These are phyloP conservation scores for Scopulariopsis brevicaulis DNA, from an alignment of 2,329 filamentous ascomycete species.

Conservation along the genomic window DNA sequence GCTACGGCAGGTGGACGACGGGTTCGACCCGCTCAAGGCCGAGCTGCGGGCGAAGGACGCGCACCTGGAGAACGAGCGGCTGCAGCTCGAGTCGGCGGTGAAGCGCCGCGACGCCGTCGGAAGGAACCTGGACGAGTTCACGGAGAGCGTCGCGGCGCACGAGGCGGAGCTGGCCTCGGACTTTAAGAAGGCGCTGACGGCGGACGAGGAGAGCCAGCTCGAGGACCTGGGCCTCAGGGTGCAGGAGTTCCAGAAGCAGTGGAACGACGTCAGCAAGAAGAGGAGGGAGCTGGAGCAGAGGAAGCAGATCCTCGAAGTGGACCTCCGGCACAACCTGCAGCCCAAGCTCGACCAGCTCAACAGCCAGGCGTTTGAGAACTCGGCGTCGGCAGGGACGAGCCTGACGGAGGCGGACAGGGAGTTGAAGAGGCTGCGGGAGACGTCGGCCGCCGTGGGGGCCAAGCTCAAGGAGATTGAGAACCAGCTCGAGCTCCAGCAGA, in stretches of 20 bases:
- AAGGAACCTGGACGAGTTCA: slow-evolving; percentile 62
- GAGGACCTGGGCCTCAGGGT: slow-evolving; percentile 58
- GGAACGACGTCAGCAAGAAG: slow-evolving; percentile 61
- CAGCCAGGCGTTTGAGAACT: slow-evolving; percentile 59
- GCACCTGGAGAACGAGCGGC: slow-evolving; percentile 61
- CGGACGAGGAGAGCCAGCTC: slow-evolving; percentile 72
- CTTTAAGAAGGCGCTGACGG: slow-evolving; percentile 82
- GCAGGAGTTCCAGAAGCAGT: slow-evolving; percentile 65
- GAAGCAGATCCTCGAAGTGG: slow-evolving; percentile 76
- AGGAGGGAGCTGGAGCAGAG: slow-evolving; percentile 68
- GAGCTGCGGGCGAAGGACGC: slow-evolving; percentile 67
- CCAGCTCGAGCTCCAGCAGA: slow-evolving; percentile 45
- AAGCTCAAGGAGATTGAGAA: slow-evolving; percentile 66
- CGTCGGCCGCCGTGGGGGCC: slow-evolving; percentile 52
- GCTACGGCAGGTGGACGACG: slow-evolving; percentile 65
- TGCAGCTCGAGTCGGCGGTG: slow-evolving; percentile 60
- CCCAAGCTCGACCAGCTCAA: slow-evolving; percentile 81
- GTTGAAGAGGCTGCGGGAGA: slow-evolving; percentile 64
- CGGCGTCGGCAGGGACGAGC: slow-evolving; percentile 46
- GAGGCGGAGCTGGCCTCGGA: slow-evolving; percentile 73
- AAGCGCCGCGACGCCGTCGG: slow-evolving; percentile 57
- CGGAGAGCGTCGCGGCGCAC: slow-evolving; percentile 64
- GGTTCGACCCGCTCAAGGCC: slow-evolving; percentile 67
- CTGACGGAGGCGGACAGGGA: slow-evolving; percentile 73
- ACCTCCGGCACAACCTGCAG: slow-evolving; percentile 79